Percentiles rank a stretch among this genome's conserved stretches.
phyloP scores from a whole-genome alignment of 2,329 filamentous ascomycete genomes.

The Beauveria scarabaeidicola region DNA sequence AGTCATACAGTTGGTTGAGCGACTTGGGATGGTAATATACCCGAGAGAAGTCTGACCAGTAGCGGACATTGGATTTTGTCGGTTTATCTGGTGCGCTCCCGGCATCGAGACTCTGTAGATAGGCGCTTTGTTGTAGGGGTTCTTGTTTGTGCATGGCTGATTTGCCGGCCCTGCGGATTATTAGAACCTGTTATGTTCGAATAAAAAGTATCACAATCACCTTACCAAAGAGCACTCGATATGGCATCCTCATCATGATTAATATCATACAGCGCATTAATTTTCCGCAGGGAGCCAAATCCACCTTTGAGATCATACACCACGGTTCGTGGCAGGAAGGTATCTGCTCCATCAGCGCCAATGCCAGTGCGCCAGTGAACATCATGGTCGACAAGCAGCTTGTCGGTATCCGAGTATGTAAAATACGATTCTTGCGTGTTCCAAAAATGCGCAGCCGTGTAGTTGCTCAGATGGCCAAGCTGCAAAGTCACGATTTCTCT shows the following conservation, averaged over 20 bases:
- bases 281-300: conserved; percentile 79
- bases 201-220: not conserved
- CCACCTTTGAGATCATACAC: conserved; percentile 94
- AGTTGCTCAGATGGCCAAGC: conserved; percentile 87
- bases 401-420: conserved; percentile 58
- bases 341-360: conserved; percentile 77
- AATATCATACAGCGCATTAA: conserved; percentile 77
- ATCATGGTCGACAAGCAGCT: conserved; percentile 38
- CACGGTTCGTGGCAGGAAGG: conserved; percentile 81
- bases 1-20: conserved; percentile 79
- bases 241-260: conserved; percentile 26
- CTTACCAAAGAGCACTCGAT: conserved; percentile 26
- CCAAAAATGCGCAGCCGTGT: conserved; percentile 94
- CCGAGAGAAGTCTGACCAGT: conserved; percentile 93
- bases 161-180: conserved; percentile 49
- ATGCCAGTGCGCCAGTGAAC: conserved; percentile 82
- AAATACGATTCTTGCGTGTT: conserved; percentile 97
- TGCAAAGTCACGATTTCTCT: conserved; percentile 93
- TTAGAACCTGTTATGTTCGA: not conserved
- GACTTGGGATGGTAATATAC: conserved; percentile 89
- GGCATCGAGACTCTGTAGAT: conserved; percentile 70
- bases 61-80: conserved; percentile 65
- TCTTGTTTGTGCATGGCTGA: conserved; percentile 60
- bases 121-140: conserved; percentile 61
- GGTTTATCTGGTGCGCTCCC: conserved; percentile 60